Conservation (phyloP, 352 stramenopile genomes). For the Hyaloperonospora arabidopsidis region DNA sequence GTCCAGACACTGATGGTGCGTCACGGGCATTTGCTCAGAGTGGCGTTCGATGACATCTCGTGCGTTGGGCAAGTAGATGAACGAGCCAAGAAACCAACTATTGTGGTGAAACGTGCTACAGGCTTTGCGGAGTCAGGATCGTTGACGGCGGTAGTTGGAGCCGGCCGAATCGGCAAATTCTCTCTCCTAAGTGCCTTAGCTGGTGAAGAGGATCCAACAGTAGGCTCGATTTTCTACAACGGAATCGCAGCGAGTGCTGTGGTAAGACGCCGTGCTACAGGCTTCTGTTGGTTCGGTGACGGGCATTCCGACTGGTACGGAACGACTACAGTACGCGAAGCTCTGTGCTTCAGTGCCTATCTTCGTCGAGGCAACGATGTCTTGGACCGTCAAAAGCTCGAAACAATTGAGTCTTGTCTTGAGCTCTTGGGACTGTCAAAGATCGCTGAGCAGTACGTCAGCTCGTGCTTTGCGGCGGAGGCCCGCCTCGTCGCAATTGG, state of each 20-base stretch:
- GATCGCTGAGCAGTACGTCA: conserved; percentile 13
- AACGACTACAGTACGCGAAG: conserved; percentile 22
- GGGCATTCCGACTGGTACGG: conserved; percentile 14
- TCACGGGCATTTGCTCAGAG: conserved; percentile 6
- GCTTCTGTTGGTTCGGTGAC: conserved; percentile 23
- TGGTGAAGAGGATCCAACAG: conserved; percentile 10
- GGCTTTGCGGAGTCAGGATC: conserved; percentile 19
- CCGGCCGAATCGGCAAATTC: conserved; percentile 9
- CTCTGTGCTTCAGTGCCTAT: conserved; percentile 16
- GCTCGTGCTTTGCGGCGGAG: conserved; percentile 12
- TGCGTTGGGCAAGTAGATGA: conserved; percentile 6
- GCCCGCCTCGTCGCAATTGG: conserved; percentile 22
- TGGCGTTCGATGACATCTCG: conserved; percentile 22
- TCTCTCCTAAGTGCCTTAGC: conserved; percentile 14
- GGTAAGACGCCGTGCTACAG: conserved; percentile 17
- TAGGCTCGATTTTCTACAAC: conserved; percentile 20
- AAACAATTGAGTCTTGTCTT: conserved; percentile 18
- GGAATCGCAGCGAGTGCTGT: conserved; percentile 13
- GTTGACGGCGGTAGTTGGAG: conserved; percentile 21
- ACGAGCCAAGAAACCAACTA: background rate
- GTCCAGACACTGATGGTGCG: conserved; percentile 6
- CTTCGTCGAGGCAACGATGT: conserved; percentile 14
- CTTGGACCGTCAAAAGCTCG: conserved; percentile 7
- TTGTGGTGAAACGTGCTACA: conserved; percentile 13
- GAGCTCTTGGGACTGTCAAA: conserved; percentile 19